phyloP scores from a whole-genome alignment of 768 basidiomycete genomes.

The Kwoniella dendrophila region DNA sequence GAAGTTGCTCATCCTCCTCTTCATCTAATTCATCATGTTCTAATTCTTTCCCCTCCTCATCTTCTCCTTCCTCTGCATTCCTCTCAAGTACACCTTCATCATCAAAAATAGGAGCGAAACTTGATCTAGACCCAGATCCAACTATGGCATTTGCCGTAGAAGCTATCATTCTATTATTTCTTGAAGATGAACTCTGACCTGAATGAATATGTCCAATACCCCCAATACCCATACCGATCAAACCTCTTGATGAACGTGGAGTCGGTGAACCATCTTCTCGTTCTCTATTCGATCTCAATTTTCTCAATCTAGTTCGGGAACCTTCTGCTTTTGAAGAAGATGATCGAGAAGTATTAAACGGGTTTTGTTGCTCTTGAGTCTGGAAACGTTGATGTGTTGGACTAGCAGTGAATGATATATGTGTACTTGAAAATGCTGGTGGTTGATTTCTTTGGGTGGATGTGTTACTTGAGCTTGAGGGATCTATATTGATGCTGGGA shows the following conservation, averaged over 20 bases:
- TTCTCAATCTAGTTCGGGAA: neutral
- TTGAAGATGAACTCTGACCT: neutral
- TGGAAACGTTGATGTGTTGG: slow-evolving; percentile 5
- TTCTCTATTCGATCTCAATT: neutral
- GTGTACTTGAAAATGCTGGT: slow-evolving; percentile 2
- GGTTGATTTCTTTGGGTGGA: no score
- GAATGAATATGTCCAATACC: neutral
- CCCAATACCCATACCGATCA: neutral
- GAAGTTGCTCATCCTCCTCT: slow-evolving; percentile 1
- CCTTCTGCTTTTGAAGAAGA: neutral
- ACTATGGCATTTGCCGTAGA: neutral
- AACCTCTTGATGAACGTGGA: neutral
- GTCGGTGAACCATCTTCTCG: neutral
- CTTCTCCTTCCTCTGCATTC: neutral
- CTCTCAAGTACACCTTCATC: slow-evolving; percentile 17
- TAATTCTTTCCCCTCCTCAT: no score
- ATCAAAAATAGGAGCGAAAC: slow-evolving; percentile 34
- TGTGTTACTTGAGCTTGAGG: neutral
- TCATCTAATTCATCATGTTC: neutral
- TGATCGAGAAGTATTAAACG: neutral
- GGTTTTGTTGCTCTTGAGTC: no score
- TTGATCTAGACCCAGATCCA: slow-evolving; percentile 3
- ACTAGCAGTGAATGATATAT: slow-evolving; percentile 7
- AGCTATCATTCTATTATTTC: neutral
- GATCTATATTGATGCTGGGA: neutral